Conservation (phyloP, 129 eudicot genomes). For the Lactuca saligna region DNA sequence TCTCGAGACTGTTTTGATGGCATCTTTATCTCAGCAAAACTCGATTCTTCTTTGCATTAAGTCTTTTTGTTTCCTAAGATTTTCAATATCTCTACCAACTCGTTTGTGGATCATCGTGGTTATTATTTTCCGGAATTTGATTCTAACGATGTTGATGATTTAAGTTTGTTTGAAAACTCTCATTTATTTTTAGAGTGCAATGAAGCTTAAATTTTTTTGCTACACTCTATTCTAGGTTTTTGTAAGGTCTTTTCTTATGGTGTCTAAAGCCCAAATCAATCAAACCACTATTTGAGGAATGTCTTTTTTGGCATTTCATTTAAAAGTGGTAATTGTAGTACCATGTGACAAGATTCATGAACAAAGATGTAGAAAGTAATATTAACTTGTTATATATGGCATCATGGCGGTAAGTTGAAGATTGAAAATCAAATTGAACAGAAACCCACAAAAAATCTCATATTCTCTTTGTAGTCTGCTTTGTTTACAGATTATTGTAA, state of each 20-base stretch:
- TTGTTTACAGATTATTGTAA: too few species aligned
- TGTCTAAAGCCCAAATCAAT: conserved; percentile 9
- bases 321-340: too few species aligned
- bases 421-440: too few species aligned
- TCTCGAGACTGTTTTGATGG: conserved; percentile 44
- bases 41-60: conserved; percentile 62
- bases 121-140: conserved; percentile 40
- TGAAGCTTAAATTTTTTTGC: conserved; percentile 54
- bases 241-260: conserved; percentile 38
- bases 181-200: conserved; percentile 49
- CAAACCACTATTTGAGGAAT: too few species aligned
- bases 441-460: too few species aligned
- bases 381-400: too few species aligned
- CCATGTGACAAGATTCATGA: too few species aligned
- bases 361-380: too few species aligned
- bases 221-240: conserved; percentile 45
- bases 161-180: conserved; percentile 64
- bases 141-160: conserved; percentile 37
- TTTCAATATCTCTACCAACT: conserved; percentile 59
- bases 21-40: conserved; percentile 81
- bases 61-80: conserved; percentile 58
- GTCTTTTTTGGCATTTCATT: too few species aligned
- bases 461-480: too few species aligned
- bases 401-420: too few species aligned
- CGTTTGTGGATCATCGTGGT: conserved; percentile 48